A percentile compares a stretch with the other conserved stretches of the same genome.
These are phyloP conservation scores for Podospora pseudopauciseta DNA, from an alignment of 495 filamentous ascomycete genomes.

Conservation along the genomic window DNA sequence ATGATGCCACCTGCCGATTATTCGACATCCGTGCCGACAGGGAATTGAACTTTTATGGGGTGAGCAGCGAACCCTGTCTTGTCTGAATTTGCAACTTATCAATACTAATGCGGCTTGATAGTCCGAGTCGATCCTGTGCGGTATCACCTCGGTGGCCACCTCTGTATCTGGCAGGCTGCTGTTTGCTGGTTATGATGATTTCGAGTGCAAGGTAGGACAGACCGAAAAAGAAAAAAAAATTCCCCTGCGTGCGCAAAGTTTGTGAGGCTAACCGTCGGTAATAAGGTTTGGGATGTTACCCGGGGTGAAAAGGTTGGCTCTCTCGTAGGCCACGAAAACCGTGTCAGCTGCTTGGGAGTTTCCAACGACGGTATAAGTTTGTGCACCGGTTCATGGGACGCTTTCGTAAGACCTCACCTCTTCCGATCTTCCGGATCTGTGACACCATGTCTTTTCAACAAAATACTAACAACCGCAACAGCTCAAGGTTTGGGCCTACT, in stretches of 20 bases:
- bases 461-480: constrained; percentile 36
- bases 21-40: constrained; percentile 97
- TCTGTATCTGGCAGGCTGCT: constrained; percentile 94
- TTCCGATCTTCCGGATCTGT: neutral
- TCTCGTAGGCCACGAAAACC: constrained; percentile 94
- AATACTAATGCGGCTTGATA: constrained; percentile 32
- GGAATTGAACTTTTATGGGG: constrained; percentile 93
- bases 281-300: constrained; percentile 93
- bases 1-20: constrained; percentile 94
- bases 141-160: constrained; percentile 97
- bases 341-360: constrained; percentile 95
- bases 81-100: constrained; percentile 25
- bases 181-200: constrained; percentile 98
- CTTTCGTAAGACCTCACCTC: constrained; percentile 63
- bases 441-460: neutral
- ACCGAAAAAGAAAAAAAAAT: neutral
- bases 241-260: neutral
- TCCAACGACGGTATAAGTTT: constrained; percentile 99
- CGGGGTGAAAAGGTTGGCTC: constrained; percentile 96
- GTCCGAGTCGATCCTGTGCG: constrained; percentile 96
- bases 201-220: constrained; percentile 91
- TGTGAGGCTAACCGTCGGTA: neutral
- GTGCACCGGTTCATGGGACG: constrained; percentile 99
- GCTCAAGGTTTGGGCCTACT: constrained; percentile 87
- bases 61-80: constrained; percentile 45